Percentiles rank a stretch among this genome's conserved stretches.
Evolutionary conservation across 2,329 filamentous ascomycete species (phyloP).

Genomic region (Colletotrichum abscissum): DNA sequence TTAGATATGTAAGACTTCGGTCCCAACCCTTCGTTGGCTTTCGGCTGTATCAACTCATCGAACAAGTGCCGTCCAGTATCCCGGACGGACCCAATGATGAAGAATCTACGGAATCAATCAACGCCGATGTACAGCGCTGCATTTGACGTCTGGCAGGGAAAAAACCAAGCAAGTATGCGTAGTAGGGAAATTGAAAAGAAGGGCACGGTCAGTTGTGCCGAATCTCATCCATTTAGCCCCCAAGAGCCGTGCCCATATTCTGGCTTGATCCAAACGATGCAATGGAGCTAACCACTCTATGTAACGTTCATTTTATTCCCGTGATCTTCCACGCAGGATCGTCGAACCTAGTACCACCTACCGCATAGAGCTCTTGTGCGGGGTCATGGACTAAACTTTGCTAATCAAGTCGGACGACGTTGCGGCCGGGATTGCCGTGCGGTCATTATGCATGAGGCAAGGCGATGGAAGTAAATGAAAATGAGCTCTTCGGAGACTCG

Average conservation of each 20-base stretch:
- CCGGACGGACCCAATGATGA: background rate
- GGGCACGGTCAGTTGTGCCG: background rate
- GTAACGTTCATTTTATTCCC: background rate
- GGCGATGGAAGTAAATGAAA: background rate
- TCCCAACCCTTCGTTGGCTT: too few species aligned
- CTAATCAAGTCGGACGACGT: background rate
- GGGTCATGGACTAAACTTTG: conserved; percentile 12
- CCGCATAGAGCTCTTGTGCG: conserved; percentile 3
- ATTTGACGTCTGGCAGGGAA: background rate
- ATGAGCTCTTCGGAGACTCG: background rate
- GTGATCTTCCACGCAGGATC: background rate
- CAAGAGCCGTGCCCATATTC: background rate
- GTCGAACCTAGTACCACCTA: conserved; percentile 6
- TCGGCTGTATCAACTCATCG: too few species aligned
- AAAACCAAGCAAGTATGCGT: background rate
- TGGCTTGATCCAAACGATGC: background rate
- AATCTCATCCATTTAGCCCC: background rate
- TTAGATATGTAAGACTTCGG: too few species aligned
- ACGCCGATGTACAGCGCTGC: background rate
- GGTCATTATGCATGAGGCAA: background rate
- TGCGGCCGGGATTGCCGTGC: background rate
- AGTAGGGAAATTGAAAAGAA: background rate
- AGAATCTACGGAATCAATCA: background rate
- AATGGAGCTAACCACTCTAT: background rate
- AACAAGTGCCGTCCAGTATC: background rate